These are phyloP conservation scores for Amaranthus cruentus DNA, from an alignment of 148 eudicot genomes.

Conservation along the genomic window DNA sequence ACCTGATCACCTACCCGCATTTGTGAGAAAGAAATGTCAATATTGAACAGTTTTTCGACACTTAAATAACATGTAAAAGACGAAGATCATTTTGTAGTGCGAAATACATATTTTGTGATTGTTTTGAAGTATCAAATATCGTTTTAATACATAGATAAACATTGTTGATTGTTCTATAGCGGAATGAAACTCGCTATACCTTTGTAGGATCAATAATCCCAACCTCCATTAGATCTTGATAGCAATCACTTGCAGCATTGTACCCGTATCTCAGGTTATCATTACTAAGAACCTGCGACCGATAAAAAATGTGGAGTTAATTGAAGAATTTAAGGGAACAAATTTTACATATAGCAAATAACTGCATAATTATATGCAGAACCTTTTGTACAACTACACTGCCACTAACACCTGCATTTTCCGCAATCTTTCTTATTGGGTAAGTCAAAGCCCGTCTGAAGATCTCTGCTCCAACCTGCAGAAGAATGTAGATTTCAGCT, in stretches of 20 bases:
- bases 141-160: too few species aligned
- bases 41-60: background rate
- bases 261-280: constrained; percentile 57
- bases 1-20: constrained; percentile 68
- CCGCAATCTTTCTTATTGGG: constrained; percentile 78
- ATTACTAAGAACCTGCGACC: constrained; percentile 52
- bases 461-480: constrained; percentile 92
- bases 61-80: background rate
- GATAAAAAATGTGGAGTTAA: background rate
- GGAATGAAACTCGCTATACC: constrained; percentile 31
- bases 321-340: background rate
- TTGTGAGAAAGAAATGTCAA: background rate
- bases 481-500: constrained; percentile 2
- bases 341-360: background rate
- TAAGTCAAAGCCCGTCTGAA: constrained; percentile 71
- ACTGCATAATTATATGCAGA: background rate
- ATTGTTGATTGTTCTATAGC: too few species aligned
- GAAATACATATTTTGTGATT: too few species aligned
- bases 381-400: constrained; percentile 75
- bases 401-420: constrained; percentile 81
- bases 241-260: constrained; percentile 70
- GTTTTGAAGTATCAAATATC: too few species aligned
- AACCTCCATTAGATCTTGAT: constrained; percentile 77
- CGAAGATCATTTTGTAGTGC: too few species aligned
- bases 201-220: constrained; percentile 87